Conservation (phyloP, 768 basidiomycete species). For the Macrolepiota dolichaula region DNA sequence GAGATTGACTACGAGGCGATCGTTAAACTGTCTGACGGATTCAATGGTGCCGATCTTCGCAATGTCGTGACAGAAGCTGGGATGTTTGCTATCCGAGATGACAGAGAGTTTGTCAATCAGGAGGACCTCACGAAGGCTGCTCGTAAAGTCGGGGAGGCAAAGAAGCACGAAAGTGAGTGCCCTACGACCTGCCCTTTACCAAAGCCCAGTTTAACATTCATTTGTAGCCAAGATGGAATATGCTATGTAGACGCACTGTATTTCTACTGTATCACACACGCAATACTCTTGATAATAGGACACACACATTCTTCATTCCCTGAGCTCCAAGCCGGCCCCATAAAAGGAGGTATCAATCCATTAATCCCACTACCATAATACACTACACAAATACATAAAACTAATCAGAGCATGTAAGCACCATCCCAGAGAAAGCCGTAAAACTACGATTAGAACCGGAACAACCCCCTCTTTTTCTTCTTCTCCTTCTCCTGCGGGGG, state of each 20-base stretch:
- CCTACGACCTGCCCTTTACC: neutral
- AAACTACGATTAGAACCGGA: slow-evolving; percentile 48
- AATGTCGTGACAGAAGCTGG: slow-evolving; percentile 96
- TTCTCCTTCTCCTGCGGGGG: slow-evolving; percentile 55
- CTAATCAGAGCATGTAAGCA: neutral
- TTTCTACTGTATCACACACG: slow-evolving; percentile 14
- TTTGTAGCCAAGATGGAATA: slow-evolving; percentile 53
- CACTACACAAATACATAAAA: neutral
- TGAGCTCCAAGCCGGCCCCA: neutral
- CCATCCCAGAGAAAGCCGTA: neutral
- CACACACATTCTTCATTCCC: neutral
- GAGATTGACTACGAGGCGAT: slow-evolving; percentile 98
- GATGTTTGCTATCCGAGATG: slow-evolving; percentile 98
- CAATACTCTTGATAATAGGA: slow-evolving; percentile 9
- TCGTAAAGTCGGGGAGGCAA: slow-evolving; percentile 91
- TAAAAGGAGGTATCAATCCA: slow-evolving; percentile 1
- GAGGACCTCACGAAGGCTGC: slow-evolving; percentile 97
- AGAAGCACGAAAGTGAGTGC: slow-evolving; percentile 91
- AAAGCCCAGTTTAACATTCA: slow-evolving; percentile 5
- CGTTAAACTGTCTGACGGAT: slow-evolving; percentile 92
- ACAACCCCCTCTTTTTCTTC: slow-evolving; percentile 74
- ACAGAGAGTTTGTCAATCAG: slow-evolving; percentile 86
- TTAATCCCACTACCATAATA: slow-evolving; percentile 1
- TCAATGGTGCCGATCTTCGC: slow-evolving; percentile 95
- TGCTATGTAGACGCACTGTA: slow-evolving; percentile 30